Evolutionary conservation across 495 filamentous ascomycete species (phyloP).

Genomic region (Pyrenula massariospora): DNA sequence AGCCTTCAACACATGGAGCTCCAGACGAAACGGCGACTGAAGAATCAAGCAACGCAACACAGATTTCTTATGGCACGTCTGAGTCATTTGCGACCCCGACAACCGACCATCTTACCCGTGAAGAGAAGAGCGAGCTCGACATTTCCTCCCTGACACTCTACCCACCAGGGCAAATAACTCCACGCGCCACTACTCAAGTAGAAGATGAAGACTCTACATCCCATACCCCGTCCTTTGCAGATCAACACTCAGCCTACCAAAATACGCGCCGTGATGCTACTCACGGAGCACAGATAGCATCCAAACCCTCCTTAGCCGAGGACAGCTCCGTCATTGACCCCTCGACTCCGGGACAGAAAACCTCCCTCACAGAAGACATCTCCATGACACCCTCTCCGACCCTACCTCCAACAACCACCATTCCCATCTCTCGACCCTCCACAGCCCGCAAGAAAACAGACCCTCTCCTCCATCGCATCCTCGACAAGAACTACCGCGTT

Average conservation of each 20-base stretch:
- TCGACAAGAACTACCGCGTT: constrained; percentile 87
- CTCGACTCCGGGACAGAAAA: constrained; percentile 26
- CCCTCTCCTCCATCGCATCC: constrained; percentile 72
- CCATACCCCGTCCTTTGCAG: constrained; percentile 38
- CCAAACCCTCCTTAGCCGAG: constrained; percentile 22
- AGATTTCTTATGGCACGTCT: constrained; percentile 26
- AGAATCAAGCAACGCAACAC: constrained; percentile 37
- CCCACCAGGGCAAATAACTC: constrained; percentile 29
- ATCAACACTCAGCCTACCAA: constrained; percentile 59
- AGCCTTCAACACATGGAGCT: constrained; percentile 32
- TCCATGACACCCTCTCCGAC: constrained; percentile 36
- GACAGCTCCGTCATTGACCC: constrained; percentile 29
- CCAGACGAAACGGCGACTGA: constrained; percentile 39
- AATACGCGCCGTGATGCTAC: constrained; percentile 43
- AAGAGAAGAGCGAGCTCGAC: constrained; percentile 32
- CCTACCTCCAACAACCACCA: constrained; percentile 28
- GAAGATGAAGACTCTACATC: constrained; percentile 13
- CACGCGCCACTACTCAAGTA: constrained; percentile 35
- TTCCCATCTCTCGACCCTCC: constrained; percentile 22
- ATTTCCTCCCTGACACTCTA: constrained; percentile 44
- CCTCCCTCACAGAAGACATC: constrained; percentile 16
- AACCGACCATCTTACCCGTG: constrained; percentile 18
- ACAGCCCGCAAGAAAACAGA: constrained; percentile 36
- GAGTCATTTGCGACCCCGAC: constrained; percentile 26
- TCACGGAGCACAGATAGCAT: constrained; percentile 17